Conservation (phyloP, 306 rosid genomes). For the Acmispon strigosus region DNA sequence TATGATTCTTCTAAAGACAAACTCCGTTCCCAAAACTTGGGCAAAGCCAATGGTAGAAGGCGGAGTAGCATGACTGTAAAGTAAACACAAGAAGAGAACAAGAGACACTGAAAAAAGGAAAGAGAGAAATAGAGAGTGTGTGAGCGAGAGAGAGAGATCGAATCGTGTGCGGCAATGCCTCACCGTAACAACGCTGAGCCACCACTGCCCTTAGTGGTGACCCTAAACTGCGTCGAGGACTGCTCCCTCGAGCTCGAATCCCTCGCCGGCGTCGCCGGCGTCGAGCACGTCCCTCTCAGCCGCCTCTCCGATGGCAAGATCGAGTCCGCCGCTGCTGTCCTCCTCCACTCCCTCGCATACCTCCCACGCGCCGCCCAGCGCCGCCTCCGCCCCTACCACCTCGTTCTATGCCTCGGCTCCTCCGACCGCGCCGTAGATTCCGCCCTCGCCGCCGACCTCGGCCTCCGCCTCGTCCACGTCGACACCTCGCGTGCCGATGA, state of each 20-base stretch:
- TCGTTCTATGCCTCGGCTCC: constrained; percentile 93
- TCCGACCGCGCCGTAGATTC: constrained; percentile 84
- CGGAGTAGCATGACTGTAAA: neutral
- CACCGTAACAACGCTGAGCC: constrained; percentile 54
- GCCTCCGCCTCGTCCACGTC: constrained; percentile 81
- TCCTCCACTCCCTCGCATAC: constrained; percentile 83
- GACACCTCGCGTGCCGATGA: constrained; percentile 92
- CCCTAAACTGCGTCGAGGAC: constrained; percentile 92
- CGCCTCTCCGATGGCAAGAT: constrained; percentile 82
- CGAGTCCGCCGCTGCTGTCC: constrained; percentile 85
- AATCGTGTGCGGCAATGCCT: constrained; percentile 52
- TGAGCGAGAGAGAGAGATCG: constrained; percentile 26
- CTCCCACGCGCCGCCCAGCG: constrained; percentile 99
- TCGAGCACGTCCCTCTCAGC: constrained; percentile 85
- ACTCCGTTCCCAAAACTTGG: too few species aligned
- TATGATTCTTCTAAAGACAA: too few species aligned
- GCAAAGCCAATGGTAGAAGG: neutral
- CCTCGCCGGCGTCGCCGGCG: constrained; percentile 65
- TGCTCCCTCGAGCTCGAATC: constrained; percentile 75
- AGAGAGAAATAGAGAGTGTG: too few species aligned
- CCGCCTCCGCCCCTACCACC: constrained; percentile 85
- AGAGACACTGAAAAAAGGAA: too few species aligned
- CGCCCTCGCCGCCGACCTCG: constrained; percentile 81
- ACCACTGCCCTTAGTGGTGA: constrained; percentile 72
- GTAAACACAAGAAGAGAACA: neutral